Conservation (phyloP, 2,329 filamentous ascomycete species). For the Colletotrichum somersetense region DNA sequence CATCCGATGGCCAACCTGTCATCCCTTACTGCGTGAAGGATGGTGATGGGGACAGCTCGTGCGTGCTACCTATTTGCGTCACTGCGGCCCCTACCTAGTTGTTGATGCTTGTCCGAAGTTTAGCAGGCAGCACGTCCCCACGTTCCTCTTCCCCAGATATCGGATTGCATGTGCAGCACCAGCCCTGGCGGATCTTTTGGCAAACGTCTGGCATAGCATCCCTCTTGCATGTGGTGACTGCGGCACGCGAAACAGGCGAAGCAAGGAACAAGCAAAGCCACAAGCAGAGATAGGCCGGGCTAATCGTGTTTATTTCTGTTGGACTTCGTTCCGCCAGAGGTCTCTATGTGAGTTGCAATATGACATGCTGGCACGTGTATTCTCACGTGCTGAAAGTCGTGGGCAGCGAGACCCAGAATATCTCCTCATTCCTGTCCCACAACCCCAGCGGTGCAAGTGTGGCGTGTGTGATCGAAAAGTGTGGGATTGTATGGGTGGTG, state of each 20-base stretch:
- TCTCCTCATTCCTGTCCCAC: conserved; percentile 20
- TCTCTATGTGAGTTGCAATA: not conserved
- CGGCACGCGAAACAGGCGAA: not conserved
- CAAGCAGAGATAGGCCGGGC: not conserved
- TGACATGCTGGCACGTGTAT: not conserved
- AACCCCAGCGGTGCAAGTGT: conserved; percentile 21
- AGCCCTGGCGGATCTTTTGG: not conserved
- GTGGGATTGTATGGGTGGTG: conserved; percentile 19
- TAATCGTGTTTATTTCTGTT: not conserved
- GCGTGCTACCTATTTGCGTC: not conserved
- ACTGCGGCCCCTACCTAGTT: not conserved
- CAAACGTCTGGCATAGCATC: not conserved
- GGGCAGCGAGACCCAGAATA: not conserved
- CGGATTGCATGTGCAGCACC: not conserved
- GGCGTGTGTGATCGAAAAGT: conserved; percentile 20
- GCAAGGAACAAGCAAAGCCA: not conserved
- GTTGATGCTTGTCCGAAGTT: not conserved
- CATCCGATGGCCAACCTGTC: not conserved
- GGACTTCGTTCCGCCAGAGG: not conserved
- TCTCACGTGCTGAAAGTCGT: not conserved
- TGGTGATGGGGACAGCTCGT: not conserved
- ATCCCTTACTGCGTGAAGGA: not conserved
- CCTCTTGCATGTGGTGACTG: not conserved
- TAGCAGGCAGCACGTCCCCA: not conserved
- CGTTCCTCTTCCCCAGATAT: not conserved